phyloP scores from a whole-genome alignment of 208 protist species.

The Trypanosoma melophagium region DNA sequence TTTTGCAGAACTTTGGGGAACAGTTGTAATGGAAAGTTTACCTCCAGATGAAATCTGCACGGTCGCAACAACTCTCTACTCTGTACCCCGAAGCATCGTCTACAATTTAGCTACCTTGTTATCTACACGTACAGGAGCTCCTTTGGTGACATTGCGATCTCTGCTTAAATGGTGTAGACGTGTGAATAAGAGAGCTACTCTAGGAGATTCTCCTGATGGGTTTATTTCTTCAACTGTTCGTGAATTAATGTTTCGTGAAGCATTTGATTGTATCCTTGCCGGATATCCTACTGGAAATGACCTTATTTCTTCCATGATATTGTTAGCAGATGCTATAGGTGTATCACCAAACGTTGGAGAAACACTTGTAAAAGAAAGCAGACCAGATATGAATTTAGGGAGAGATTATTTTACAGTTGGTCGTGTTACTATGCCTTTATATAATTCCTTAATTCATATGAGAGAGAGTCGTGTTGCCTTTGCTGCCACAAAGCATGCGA shows the following conservation, averaged over 20 bases:
- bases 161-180: slow-evolving; percentile 93
- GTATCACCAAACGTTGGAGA: slow-evolving; percentile 63
- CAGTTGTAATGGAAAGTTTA: slow-evolving; percentile 74
- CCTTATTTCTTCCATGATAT: slow-evolving; percentile 30
- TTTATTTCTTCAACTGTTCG: slow-evolving; percentile 85
- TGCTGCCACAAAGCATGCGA: slow-evolving; percentile 92
- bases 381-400: slow-evolving; percentile 51
- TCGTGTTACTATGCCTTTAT: slow-evolving; percentile 56
- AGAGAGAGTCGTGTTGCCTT: slow-evolving; percentile 86
- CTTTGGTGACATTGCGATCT: slow-evolving; percentile 71
- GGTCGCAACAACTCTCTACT: slow-evolving; percentile 55
- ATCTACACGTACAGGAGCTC: slow-evolving; percentile 23
- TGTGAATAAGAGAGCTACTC: slow-evolving; percentile 55
- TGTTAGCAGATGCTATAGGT: slow-evolving; percentile 57
- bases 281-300: slow-evolving; percentile 62
- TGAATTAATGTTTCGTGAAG: slow-evolving; percentile 92
- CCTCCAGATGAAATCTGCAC: slow-evolving; percentile 52
- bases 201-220: slow-evolving; percentile 15
- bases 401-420: slow-evolving; percentile 59
- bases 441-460: slow-evolving; percentile 28
- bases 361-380: slow-evolving; percentile 64
- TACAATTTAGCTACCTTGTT: slow-evolving; percentile 41
- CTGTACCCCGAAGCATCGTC: slow-evolving; percentile 47
- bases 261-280: slow-evolving; percentile 91
- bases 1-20: slow-evolving; percentile 80